These are phyloP conservation scores for Leptosphaerulina australis DNA, from an alignment of 2,329 filamentous ascomycete species.

Conservation along the genomic window DNA sequence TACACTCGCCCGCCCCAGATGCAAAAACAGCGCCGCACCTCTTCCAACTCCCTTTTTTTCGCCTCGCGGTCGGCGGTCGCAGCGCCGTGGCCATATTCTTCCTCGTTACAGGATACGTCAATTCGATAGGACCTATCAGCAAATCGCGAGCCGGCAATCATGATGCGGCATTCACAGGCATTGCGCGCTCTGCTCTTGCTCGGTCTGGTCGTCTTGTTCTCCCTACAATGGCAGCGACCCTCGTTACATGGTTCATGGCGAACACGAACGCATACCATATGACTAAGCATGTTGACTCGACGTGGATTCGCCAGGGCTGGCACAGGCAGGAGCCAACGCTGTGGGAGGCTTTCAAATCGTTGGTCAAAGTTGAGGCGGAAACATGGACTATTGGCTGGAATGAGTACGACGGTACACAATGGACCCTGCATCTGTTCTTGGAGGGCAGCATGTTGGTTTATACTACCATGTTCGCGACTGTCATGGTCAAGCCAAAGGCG, in stretches of 20 bases:
- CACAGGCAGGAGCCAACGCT: conserved; percentile 44
- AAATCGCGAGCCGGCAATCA: conserved; percentile 61
- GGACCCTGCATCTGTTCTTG: conserved; percentile 52
- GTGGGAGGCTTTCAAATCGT: conserved; percentile 39
- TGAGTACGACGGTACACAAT: conserved; percentile 53
- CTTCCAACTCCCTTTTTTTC: conserved; percentile 65
- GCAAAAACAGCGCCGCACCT: conserved; percentile 55
- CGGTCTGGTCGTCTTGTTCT: conserved; percentile 64
- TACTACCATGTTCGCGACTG: conserved; percentile 50
- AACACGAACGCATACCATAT: conserved; percentile 64
- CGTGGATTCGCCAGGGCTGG: conserved; percentile 59
- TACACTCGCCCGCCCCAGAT: conserved; percentile 49
- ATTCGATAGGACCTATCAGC: conserved; percentile 65
- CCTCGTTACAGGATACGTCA: conserved; percentile 69
- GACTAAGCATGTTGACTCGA: conserved; percentile 63
- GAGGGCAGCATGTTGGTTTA: conserved; percentile 53
- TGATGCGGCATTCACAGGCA: conserved; percentile 59
- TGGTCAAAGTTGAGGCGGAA: conserved; percentile 40
- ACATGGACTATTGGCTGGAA: conserved; percentile 51
- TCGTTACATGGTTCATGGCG: conserved; percentile 61
- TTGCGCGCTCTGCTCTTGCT: conserved; percentile 64
- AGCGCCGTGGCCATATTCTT: conserved; percentile 49
- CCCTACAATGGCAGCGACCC: conserved; percentile 62
- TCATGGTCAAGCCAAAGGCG: conserved; percentile 46
- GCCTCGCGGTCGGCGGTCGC: conserved; percentile 61